These are phyloP conservation scores for Candida jianshihensis DNA, from an alignment of 805 yeast genomes.

Conservation along the genomic window DNA sequence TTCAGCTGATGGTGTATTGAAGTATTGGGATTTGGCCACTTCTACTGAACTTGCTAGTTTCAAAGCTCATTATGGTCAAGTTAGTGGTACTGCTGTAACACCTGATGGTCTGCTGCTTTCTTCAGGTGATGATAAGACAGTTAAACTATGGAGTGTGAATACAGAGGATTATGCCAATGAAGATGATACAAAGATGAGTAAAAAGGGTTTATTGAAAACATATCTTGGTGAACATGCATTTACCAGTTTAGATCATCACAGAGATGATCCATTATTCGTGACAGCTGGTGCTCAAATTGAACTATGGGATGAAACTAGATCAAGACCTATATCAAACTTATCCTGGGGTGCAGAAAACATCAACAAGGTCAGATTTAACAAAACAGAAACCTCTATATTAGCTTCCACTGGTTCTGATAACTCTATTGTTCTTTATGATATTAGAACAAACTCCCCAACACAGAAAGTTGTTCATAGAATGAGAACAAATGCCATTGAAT, in stretches of 20 bases:
- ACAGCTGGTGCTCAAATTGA: slow-evolving; percentile 90
- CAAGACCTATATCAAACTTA: slow-evolving; percentile 67
- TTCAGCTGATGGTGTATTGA: slow-evolving; percentile 90
- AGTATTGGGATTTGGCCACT: slow-evolving; percentile 86
- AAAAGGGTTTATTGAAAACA: slow-evolving; percentile 64
- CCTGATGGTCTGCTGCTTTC: slow-evolving; percentile 54
- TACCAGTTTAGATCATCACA: slow-evolving; percentile 81
- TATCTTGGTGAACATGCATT: slow-evolving; percentile 80
- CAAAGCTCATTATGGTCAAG: slow-evolving; percentile 87
- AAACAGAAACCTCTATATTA: slow-evolving; percentile 79
- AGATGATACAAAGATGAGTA: slow-evolving; percentile 27
- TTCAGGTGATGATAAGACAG: slow-evolving; percentile 85
- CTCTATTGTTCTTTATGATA: slow-evolving; percentile 82
- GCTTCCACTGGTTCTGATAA: slow-evolving; percentile 92
- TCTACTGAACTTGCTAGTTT: slow-evolving; percentile 70
- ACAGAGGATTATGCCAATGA: slow-evolving; percentile 39
- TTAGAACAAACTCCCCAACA: slow-evolving; percentile 84
- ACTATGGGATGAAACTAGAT: slow-evolving; percentile 85
- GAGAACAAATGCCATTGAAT: slow-evolving; percentile 78
- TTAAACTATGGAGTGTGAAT: slow-evolving; percentile 82
- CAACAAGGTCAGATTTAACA: slow-evolving; percentile 75
- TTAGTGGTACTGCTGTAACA: slow-evolving; percentile 71
- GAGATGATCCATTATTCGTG: slow-evolving; percentile 64
- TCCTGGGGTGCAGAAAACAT: slow-evolving; percentile 98
- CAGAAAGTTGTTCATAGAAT: slow-evolving; percentile 81